Evolutionary conservation across 2,329 filamentous ascomycete species (phyloP).

Genomic region (Aspergillus ruber): DNA sequence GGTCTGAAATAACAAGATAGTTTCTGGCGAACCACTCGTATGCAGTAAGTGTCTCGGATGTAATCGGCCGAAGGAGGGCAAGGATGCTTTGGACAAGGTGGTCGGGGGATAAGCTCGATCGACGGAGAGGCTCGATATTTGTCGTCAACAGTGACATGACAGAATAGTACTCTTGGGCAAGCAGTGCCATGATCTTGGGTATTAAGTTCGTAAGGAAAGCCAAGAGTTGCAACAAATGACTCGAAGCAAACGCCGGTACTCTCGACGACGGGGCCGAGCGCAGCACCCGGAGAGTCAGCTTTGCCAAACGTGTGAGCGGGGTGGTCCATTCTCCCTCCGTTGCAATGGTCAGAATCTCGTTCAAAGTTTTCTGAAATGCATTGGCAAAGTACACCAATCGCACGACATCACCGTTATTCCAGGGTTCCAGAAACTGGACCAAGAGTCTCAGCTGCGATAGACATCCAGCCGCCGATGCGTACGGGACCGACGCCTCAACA

Average conservation of each 20-base stretch:
- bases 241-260: slow-evolving; percentile 17
- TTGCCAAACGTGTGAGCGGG: slow-evolving; percentile 33
- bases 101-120: slow-evolving; percentile 18
- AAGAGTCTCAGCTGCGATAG: slow-evolving; percentile 57
- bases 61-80: slow-evolving; percentile 38
- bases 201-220: slow-evolving; percentile 32
- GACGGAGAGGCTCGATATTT: slow-evolving; percentile 14
- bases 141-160: slow-evolving; percentile 32
- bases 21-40: slow-evolving; percentile 41
- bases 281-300: slow-evolving; percentile 29
- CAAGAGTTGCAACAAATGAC: slow-evolving; percentile 29
- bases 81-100: slow-evolving; percentile 30
- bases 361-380: slow-evolving; percentile 35
- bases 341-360: slow-evolving; percentile 29
- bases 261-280: slow-evolving; percentile 16
- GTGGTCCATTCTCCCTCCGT: slow-evolving; percentile 37
- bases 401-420: slow-evolving; percentile 30
- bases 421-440: slow-evolving; percentile 59
- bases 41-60: slow-evolving; percentile 37
- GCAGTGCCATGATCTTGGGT: slow-evolving; percentile 34
- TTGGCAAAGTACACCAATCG: slow-evolving; percentile 41
- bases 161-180: slow-evolving; percentile 34
- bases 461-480: slow-evolving; percentile 31
- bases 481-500: slow-evolving; percentile 40
- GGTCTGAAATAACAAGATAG: slow-evolving; percentile 42